phyloP scores from a whole-genome alignment of 768 basidiomycete genomes.

The Boletus edulis region DNA sequence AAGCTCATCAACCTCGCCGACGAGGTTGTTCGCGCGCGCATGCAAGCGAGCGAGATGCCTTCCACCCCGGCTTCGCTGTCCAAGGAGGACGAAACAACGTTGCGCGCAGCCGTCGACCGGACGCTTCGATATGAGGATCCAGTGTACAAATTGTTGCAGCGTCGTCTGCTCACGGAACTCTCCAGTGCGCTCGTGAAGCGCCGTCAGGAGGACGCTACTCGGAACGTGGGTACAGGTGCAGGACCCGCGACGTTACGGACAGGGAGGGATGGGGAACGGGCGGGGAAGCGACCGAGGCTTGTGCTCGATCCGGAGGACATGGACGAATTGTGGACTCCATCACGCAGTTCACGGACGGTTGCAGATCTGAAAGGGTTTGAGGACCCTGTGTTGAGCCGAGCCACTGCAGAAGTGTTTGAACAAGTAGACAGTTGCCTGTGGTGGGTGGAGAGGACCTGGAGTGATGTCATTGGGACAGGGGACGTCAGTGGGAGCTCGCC shows the following conservation, averaged over 20 bases:
- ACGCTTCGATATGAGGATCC: slow-evolving; percentile 62
- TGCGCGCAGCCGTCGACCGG: slow-evolving; percentile 62
- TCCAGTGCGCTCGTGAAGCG: slow-evolving; percentile 26
- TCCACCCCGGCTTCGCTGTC: slow-evolving; percentile 12
- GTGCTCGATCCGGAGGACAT: slow-evolving; percentile 24
- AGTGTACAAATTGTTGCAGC: slow-evolving; percentile 62
- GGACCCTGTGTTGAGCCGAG: slow-evolving; percentile 51
- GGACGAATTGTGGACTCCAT: slow-evolving; percentile 6
- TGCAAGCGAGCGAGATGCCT: slow-evolving; percentile 14
- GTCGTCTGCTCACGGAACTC: slow-evolving; percentile 48
- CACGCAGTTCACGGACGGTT: not conserved
- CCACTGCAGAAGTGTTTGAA: slow-evolving; percentile 39
- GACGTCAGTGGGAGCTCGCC: not conserved
- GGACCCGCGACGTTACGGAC: slow-evolving; percentile 32
- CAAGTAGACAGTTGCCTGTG: slow-evolving; percentile 41
- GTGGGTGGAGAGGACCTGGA: slow-evolving; percentile 62
- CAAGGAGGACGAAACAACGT: slow-evolving; percentile 44
- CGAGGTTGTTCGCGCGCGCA: slow-evolving; percentile 61
- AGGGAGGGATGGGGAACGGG: slow-evolving; percentile 26
- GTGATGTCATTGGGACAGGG: slow-evolving; percentile 34
- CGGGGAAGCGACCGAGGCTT: slow-evolving; percentile 26
- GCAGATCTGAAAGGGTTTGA: slow-evolving; percentile 63
- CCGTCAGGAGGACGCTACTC: slow-evolving; percentile 6
- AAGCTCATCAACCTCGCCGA: slow-evolving; percentile 71
- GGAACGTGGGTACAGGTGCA: not conserved